A percentile compares a stretch with the other conserved stretches of the same genome.
Evolutionary conservation across 2,329 filamentous ascomycete genomes (phyloP).

Genomic region (Curvularia eragrostidis): DNA sequence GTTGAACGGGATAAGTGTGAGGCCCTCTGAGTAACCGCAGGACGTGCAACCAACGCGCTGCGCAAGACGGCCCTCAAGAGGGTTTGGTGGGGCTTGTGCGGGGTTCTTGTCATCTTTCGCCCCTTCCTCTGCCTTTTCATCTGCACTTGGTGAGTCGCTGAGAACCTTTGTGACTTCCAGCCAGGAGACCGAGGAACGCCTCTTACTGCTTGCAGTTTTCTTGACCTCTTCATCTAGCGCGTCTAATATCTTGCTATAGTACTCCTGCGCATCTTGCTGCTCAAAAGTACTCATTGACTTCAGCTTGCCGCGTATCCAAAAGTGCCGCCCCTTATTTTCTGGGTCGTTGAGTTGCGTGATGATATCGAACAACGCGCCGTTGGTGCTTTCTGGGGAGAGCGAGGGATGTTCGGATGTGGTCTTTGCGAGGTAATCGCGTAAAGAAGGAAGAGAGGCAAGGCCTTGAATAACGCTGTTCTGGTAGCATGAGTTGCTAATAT

Average conservation of each 20-base stretch:
- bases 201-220: constrained; percentile 54
- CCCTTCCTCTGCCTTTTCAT: constrained; percentile 12
- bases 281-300: constrained; percentile 96
- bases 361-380: constrained; percentile 66
- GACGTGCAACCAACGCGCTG: constrained; percentile 86
- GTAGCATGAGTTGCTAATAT: constrained; percentile 95
- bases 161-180: constrained; percentile 35
- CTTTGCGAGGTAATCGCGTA: constrained; percentile 68
- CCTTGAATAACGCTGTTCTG: constrained; percentile 93
- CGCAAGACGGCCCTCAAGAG: constrained; percentile 84
- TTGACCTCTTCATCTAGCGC: constrained; percentile 79
- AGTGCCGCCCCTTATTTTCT: constrained; percentile 72
- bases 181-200: constrained; percentile 47
- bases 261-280: constrained; percentile 97
- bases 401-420: constrained; percentile 42
- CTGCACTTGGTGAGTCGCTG: constrained; percentile 21
- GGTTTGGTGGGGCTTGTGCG: constrained; percentile 64
- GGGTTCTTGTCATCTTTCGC: constrained; percentile 9
- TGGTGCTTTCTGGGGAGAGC: constrained; percentile 54
- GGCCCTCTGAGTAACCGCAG: constrained; percentile 85
- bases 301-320: constrained; percentile 82
- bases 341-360: constrained; percentile 73
- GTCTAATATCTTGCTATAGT: constrained; percentile 88
- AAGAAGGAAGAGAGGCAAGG: constrained; percentile 74
- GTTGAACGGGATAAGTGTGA: constrained; percentile 92